These are phyloP conservation scores for Alternaria atra DNA, from an alignment of 2,329 filamentous ascomycete species.

Conservation along the genomic window DNA sequence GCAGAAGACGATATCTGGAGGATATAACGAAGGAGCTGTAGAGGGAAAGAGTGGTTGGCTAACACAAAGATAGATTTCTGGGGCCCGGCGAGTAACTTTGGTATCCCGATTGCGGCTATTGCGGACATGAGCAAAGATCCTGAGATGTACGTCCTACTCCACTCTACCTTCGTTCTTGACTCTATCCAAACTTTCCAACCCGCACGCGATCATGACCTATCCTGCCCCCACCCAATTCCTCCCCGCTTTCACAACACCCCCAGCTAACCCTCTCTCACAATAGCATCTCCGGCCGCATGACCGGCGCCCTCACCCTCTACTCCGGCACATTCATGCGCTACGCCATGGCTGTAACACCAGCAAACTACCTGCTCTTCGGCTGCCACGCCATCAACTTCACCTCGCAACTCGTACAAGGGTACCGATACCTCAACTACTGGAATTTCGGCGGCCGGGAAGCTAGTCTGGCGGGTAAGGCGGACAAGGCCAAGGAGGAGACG, in stretches of 20 bases:
- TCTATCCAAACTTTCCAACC: not conserved
- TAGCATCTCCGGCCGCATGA: conserved; percentile 73
- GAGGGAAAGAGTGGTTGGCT: conserved; percentile 7
- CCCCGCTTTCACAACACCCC: not conserved
- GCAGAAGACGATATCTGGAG: not conserved
- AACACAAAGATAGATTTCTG: conserved; percentile 57
- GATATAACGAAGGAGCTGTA: not conserved
- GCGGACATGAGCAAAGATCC: conserved; percentile 64
- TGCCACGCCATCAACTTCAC: conserved; percentile 72
- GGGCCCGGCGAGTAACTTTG: conserved; percentile 63
- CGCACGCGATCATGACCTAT: not conserved
- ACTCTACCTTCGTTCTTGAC: not conserved
- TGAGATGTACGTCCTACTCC: conserved; percentile 55
- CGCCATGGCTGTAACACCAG: conserved; percentile 68
- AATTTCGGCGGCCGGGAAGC: conserved; percentile 59
- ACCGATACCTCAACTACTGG: conserved; percentile 70
- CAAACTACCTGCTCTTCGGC: conserved; percentile 73
- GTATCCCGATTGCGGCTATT: conserved; percentile 63
- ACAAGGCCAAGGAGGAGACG: conserved; percentile 17
- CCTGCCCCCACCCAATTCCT: not conserved
- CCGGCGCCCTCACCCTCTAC: conserved; percentile 68
- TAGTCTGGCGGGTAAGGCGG: conserved; percentile 49
- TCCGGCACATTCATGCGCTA: conserved; percentile 73
- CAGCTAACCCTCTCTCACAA: conserved; percentile 39
- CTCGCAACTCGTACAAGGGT: conserved; percentile 68